A percentile compares a stretch with the other conserved stretches of the same genome.
Conservation (phyloP, 176 grass and related monocot species). For the Phoenix dactylifera region DNA sequence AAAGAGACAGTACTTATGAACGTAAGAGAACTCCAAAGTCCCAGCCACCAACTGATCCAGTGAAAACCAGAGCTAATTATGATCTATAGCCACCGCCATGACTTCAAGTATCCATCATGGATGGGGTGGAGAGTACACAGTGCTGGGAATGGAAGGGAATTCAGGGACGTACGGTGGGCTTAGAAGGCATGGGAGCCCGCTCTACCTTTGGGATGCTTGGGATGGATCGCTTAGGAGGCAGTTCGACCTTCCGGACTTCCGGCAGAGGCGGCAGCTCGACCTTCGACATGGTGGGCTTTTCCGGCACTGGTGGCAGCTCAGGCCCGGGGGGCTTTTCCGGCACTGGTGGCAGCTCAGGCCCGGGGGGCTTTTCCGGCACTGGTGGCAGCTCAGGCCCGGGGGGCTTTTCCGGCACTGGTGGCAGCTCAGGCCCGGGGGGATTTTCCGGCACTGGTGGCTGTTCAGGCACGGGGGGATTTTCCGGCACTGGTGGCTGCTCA, state of each 20-base stretch:
- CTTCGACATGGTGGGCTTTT: not conserved
- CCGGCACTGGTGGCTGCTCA: not conserved
- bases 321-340: not conserved
- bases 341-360: no score
- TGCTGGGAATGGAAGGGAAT: not conserved
- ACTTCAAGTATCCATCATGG: not conserved
- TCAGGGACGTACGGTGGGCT: not conserved
- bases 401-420: not conserved
- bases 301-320: not conserved
- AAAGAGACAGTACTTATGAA: no score
- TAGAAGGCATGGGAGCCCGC: not conserved
- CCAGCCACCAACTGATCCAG: no score
- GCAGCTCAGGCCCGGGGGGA: not conserved
- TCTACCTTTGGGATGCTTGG: not conserved
- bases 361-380: no score
- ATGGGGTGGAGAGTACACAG: not conserved
- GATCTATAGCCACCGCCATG: no score
- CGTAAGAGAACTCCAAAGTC: no score
- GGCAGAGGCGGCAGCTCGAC: no score
- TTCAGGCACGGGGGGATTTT: no score
- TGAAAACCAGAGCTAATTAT: no score
- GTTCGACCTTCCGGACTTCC: no score
- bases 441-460: no score
- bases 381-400: not conserved
- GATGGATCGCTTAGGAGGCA: no score